phyloP scores from a whole-genome alignment of 306 rosid genomes.

The Mimosa bimucronata region DNA sequence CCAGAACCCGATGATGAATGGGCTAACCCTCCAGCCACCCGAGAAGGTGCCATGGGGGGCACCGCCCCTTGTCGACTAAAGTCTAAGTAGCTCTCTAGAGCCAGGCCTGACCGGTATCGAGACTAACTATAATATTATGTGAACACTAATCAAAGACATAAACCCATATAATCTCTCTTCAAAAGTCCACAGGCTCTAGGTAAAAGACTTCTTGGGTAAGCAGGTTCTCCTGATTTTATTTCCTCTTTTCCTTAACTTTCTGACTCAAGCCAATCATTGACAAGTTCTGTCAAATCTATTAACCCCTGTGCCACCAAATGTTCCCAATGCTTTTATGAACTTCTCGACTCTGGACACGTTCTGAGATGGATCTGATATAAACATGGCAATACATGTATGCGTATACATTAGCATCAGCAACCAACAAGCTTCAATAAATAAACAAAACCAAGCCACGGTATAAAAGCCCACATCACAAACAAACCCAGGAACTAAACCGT shows the following conservation, averaged over 20 bases:
- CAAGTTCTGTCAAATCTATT: constrained; percentile 25
- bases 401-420: constrained; percentile 32
- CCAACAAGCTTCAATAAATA: not conserved
- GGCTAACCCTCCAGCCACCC: constrained; percentile 90
- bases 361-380: constrained; percentile 47
- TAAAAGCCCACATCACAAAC: not conserved
- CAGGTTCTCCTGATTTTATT: not conserved
- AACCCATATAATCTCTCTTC: constrained; percentile 26
- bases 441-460: not conserved
- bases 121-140: constrained; percentile 31
- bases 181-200: constrained; percentile 34
- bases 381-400: not conserved
- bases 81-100: constrained; percentile 77
- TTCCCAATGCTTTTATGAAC: constrained; percentile 32
- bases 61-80: constrained; percentile 70
- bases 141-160: constrained; percentile 41
- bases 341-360: constrained; percentile 39
- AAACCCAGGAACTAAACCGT: constrained; percentile 15
- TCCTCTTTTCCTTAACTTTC: not conserved
- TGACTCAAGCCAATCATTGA: constrained; percentile 28
- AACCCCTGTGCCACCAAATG: constrained; percentile 36
- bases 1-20: constrained; percentile 92
- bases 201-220: not conserved
- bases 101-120: constrained; percentile 58
- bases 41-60: constrained; percentile 91